A percentile compares a stretch with the other conserved stretches of the same genome.
These are phyloP conservation scores for Jatropha podagrica DNA, from an alignment of 441 rosid species.

Conservation along the genomic window DNA sequence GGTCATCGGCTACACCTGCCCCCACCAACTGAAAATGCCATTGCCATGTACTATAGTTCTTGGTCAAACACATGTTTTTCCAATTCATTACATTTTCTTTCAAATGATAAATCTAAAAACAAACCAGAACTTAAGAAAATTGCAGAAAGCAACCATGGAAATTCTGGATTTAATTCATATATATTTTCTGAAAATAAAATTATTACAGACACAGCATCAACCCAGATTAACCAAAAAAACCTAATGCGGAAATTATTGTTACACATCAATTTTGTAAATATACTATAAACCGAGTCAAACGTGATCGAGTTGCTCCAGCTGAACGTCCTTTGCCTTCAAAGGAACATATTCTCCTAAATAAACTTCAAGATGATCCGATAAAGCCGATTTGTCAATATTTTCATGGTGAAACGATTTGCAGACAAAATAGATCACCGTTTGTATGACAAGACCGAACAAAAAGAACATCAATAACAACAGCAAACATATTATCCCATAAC, in stretches of 20 bases:
- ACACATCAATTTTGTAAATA: not conserved
- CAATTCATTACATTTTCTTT: no score
- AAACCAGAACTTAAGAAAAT: not conserved
- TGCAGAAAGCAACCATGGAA: not conserved
- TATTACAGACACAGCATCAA: not conserved
- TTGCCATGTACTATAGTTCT: not conserved
- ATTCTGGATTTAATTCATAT: not conserved
- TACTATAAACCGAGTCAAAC: constrained; percentile 14
- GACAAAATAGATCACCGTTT: constrained; percentile 57
- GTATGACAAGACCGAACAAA: constrained; percentile 45
- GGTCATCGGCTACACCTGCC: not conserved
- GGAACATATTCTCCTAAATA: constrained; percentile 57
- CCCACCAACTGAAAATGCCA: not conserved
- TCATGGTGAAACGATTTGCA: constrained; percentile 62
- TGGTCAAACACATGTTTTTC: not conserved
- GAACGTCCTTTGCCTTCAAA: constrained; percentile 53
- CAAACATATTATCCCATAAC: constrained; percentile 35
- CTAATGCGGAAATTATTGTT: not conserved
- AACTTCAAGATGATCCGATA: constrained; percentile 54
- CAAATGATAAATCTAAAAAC: no score
- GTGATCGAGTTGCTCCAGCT: constrained; percentile 35
- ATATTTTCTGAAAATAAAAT: not conserved
- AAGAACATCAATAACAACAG: constrained; percentile 34
- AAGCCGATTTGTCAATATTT: constrained; percentile 52
- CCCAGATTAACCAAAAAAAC: not conserved